Evolutionary conservation across 805 yeast genomes (phyloP), one percentile per base, ranked within the genome.

Genomic region (Ogataea kodamae): DNA sequence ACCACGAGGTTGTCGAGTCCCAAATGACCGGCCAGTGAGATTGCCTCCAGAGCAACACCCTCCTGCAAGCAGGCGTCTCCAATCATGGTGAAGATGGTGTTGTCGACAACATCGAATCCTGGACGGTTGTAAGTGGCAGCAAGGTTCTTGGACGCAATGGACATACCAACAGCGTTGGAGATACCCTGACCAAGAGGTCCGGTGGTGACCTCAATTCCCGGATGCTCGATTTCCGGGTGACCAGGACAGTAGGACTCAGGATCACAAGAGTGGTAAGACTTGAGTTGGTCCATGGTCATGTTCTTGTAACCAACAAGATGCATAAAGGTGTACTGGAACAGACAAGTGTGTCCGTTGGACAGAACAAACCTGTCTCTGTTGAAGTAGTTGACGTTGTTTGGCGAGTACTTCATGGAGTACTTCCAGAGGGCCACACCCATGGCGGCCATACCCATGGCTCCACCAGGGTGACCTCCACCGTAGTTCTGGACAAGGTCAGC

Each of bases 131-230:
- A 90, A 47, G 81, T 78, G 48, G 96, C 95, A 49, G 94, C 96
- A 39, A 85, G 69, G 64, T 87, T 89, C 49, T 79, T 77, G 68
- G 87, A 92, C 40, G 96, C 98, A 55, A 90, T 75, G 35, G 98
- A 97, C 48, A 90, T 61, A 68, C 98, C 98, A 52, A 90, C 94
- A 33, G 96, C 96, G 62, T 87, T 89, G 52, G 82, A 72, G 50
- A 90, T 76, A 78, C 98, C 98, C 71, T 90, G 98, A 60, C 98
- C 98, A 56, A 90, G 77, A 37, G 98, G 97, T 62, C 98, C 98
- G 41, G 97, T 90, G 61, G 97, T 88, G 54, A 89, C 95, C 62
- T 90, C 98, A 41, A 88, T 79, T 59, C 97, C 97, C 31, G 92
- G 88, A 43, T 84, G 75, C 59, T 86, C 94, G 43, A 70, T 75